Conservation (phyloP, 805 yeast genomes). For the Candida ulmi region DNA sequence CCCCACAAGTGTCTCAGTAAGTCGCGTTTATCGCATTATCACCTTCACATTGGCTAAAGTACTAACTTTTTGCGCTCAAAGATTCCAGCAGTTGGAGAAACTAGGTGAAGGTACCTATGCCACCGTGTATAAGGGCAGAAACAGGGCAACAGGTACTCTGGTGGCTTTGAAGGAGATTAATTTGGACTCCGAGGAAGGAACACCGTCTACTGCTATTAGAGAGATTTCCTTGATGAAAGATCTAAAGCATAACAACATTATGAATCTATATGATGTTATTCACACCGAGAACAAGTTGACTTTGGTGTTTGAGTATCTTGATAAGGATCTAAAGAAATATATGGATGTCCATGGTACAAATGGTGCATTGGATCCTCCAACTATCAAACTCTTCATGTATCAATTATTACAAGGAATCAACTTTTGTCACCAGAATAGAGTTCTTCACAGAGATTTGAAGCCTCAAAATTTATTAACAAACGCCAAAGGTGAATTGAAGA, state of each 20-base stretch:
- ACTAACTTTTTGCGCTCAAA: conserved; percentile 8
- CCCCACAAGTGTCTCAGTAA: conserved; percentile 22
- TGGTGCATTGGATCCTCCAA: conserved; percentile 80
- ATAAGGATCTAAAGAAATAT: conserved; percentile 86
- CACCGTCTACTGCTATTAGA: conserved; percentile 96
- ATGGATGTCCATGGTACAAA: conserved; percentile 89
- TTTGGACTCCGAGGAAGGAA: conserved; percentile 91
- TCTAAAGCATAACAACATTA: conserved; percentile 87
- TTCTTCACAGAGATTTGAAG: conserved; percentile 73
- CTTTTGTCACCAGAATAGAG: conserved; percentile 59
- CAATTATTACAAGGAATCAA: conserved; percentile 85
- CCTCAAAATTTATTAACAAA: conserved; percentile 93
- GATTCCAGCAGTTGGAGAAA: conserved; percentile 55
- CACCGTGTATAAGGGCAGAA: conserved; percentile 94
- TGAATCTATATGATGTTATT: conserved; percentile 88
- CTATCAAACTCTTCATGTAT: conserved; percentile 89
- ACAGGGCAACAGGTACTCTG: conserved; percentile 76
- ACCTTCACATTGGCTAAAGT: too few species aligned
- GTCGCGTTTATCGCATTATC: conserved; percentile 1
- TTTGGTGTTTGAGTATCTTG: conserved; percentile 89
- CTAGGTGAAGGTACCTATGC: conserved; percentile 96
- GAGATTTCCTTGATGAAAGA: conserved; percentile 96
- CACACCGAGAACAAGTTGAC: conserved; percentile 96
- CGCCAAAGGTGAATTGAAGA: conserved; percentile 82
- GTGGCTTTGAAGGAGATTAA: conserved; percentile 95